phyloP scores from a whole-genome alignment of 2,329 filamentous ascomycete species.

The Westerdykella sp. region DNA sequence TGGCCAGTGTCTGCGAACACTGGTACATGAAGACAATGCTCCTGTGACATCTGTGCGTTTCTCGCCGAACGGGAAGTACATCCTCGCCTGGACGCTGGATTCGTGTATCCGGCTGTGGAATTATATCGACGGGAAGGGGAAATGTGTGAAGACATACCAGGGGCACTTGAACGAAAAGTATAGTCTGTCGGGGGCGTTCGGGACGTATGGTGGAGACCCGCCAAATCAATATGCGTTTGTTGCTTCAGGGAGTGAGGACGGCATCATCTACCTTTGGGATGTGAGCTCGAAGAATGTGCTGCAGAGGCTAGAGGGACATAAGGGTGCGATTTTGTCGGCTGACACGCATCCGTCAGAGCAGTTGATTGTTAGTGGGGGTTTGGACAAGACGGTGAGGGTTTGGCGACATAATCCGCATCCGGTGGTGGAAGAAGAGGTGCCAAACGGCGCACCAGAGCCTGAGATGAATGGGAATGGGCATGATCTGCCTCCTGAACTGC shows the following conservation, averaged over 20 bases:
- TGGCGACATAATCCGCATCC: conserved; percentile 46
- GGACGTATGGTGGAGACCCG: conserved; percentile 40
- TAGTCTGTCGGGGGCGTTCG: conserved; percentile 80
- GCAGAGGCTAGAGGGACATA: conserved; percentile 56
- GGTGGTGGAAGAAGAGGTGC: neutral
- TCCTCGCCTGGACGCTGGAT: conserved; percentile 88
- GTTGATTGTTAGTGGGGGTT: conserved; percentile 55
- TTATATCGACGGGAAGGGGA: conserved; percentile 82
- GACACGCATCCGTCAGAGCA: conserved; percentile 51
- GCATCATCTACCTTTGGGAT: conserved; percentile 82
- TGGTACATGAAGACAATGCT: conserved; percentile 94
- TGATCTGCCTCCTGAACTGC: neutral
- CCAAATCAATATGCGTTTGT: conserved; percentile 54
- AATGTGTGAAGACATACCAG: conserved; percentile 94
- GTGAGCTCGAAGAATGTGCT: conserved; percentile 77
- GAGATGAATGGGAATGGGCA: neutral
- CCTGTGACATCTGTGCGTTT: conserved; percentile 86
- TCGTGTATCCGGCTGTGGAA: conserved; percentile 89
- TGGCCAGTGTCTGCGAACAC: conserved; percentile 87
- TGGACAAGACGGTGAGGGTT: conserved; percentile 57
- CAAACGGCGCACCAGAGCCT: neutral
- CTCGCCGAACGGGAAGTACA: conserved; percentile 86
- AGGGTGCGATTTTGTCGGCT: conserved; percentile 54
- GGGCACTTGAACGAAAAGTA: conserved; percentile 81
- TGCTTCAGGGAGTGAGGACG: conserved; percentile 81